Base-by-base conservation (phyloP, 164 flowering plant species). In the Berberis thunbergii region DNA sequence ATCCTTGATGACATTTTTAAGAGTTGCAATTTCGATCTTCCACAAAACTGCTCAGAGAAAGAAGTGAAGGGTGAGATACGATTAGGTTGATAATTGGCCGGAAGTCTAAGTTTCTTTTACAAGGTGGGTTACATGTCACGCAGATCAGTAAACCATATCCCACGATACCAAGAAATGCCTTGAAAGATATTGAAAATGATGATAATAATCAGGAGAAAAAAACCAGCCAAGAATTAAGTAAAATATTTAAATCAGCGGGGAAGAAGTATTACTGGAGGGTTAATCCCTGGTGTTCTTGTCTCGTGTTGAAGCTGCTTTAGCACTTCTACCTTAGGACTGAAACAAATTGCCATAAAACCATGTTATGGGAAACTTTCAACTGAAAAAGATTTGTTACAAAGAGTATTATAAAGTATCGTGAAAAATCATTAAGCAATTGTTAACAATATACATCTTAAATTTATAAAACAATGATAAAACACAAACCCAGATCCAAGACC, bases 401-500 rank as follows among this genome's bases (percentile, higher is more conserved):
- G 12, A 50, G 12, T 8, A 50, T 6, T n/a, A 41, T 7, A 40
- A 26, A 26, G 26, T 26, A 26, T 26, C 26, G 26, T 26, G 26
- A 26, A 26, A 26, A 26, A 26, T 26, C 26, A 26, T 26, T 26
- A 26, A 26, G 26, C 0, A n/a, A 26, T 26, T 26, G 26, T 26
- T 26, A 26, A 26, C 26, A 26, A 26, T 26, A 26, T 26, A 26
- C 26, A 26, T 26, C 26, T 26, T 26, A 26, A 26, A 26, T 26
- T 26, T 26, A 26, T 26, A 26, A 26, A 57, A 40, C 41, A 9
- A 7, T 42, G n/a, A 57, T 8, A 4, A 3, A 4, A 57, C 70
- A 78, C 93, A 78, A 57, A 94, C 97, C 96, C 97, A 64, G 87
- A 75, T 76, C 96, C 99, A 57, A 94, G 75, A 50, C 97, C 96